Percentiles rank a stretch among this genome's conserved stretches.
phyloP scores from a whole-genome alignment of 2,329 filamentous ascomycete species.

The Phaeosphaeriaceae sp. region DNA sequence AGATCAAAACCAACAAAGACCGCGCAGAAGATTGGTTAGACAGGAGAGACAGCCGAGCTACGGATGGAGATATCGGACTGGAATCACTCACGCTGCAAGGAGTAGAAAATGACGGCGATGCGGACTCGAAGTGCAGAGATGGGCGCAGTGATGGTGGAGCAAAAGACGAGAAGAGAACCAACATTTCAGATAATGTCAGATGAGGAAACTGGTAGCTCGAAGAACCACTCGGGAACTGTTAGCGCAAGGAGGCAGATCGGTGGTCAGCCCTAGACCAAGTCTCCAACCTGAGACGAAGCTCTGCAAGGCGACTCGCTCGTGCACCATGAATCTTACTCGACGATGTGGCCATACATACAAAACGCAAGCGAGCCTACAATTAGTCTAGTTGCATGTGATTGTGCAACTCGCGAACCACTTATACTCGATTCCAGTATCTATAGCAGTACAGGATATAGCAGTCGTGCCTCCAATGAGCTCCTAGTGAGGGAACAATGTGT shows the following conservation, averaged over 20 bases:
- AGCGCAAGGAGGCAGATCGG: background rate
- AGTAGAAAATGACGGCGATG: constrained; percentile 6
- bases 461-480: constrained; percentile 1
- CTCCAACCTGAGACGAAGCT: background rate
- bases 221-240: background rate
- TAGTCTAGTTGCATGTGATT: background rate
- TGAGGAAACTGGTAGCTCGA: background rate
- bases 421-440: background rate
- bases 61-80: constrained; percentile 8
- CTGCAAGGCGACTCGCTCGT: background rate
- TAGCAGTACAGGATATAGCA: constrained; percentile 4
- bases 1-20: constrained; percentile 21
- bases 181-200: background rate
- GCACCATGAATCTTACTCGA: background rate
- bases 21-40: constrained; percentile 27
- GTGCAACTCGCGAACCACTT: constrained; percentile 4
- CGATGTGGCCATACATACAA: background rate
- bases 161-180: background rate
- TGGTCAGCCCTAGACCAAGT: background rate
- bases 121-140: constrained; percentile 10
- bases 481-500: background rate
- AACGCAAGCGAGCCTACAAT: background rate
- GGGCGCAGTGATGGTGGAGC: background rate
- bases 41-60: constrained; percentile 8
- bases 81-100: constrained; percentile 4